phyloP scores from a whole-genome alignment of 192 early-diverging fungal genomes.

The Mortierella claussenii region DNA sequence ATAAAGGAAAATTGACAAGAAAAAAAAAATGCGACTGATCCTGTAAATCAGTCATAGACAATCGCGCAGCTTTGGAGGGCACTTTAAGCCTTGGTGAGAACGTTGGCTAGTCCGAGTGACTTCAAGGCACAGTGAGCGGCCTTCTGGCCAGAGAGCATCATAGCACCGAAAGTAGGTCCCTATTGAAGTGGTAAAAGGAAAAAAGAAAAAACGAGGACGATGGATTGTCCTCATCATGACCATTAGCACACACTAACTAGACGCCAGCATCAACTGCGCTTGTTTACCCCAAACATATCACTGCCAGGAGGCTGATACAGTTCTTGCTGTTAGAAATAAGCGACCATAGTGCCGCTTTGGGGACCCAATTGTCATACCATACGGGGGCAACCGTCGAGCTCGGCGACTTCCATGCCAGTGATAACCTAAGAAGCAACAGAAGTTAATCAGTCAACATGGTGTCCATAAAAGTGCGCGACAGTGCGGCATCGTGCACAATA shows the following conservation, averaged over 20 bases:
- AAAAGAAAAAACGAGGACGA: constrained; percentile 4
- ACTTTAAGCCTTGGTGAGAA: constrained; percentile 22
- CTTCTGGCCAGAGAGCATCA: constrained; percentile 76
- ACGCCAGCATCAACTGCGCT: no score
- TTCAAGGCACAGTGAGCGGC: constrained; percentile 70
- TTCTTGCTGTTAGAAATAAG: no score
- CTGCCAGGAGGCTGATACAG: no score
- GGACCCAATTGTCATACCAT: constrained; percentile 72
- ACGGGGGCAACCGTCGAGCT: constrained; percentile 72
- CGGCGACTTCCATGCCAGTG: constrained; percentile 77
- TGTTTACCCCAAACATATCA: no score
- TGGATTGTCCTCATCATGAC: neutral
- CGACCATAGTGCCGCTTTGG: no score
- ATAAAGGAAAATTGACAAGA: neutral
- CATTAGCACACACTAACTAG: no score
- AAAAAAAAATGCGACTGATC: constrained; percentile 2
- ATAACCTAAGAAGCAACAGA: constrained; percentile 17
- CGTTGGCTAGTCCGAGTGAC: constrained; percentile 52
- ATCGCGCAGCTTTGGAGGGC: neutral
- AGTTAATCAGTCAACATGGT: neutral
- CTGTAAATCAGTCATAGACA: neutral
- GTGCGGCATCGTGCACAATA: no score
- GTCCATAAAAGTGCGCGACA: no score
- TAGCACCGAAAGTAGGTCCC: constrained; percentile 65
- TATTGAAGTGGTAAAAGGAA: constrained; percentile 11